phyloP scores from a whole-genome alignment of 169 alveolate genomes.

The Cyclospora cayetanensis region DNA sequence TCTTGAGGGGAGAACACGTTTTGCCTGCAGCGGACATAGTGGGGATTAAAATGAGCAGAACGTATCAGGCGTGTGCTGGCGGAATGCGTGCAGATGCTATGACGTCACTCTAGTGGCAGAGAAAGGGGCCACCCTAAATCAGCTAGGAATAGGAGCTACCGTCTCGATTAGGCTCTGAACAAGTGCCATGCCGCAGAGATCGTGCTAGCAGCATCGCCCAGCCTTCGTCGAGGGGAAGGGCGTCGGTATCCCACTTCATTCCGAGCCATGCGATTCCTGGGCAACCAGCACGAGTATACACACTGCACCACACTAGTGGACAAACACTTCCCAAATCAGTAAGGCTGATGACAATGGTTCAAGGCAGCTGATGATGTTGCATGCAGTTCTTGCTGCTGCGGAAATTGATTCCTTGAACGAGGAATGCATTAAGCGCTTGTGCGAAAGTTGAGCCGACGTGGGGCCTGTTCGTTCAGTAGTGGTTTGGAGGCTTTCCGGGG shows the following conservation, averaged over 20 bases:
- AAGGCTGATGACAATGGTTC: background rate
- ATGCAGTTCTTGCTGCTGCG: background rate
- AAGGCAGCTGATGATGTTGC: background rate
- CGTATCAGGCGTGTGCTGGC: too few relatives aligned
- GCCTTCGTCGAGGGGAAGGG: constrained; percentile 25
- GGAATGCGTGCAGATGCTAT: too few relatives aligned
- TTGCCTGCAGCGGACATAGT: background rate
- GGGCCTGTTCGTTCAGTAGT: too few relatives aligned
- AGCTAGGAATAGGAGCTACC: too few relatives aligned
- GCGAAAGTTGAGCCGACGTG: too few relatives aligned
- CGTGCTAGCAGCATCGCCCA: constrained; percentile 41
- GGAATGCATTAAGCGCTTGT: background rate
- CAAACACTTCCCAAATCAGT: background rate
- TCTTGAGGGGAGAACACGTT: constrained; percentile 10
- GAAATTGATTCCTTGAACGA: background rate
- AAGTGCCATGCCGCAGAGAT: constrained; percentile 6
- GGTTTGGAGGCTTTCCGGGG: background rate
- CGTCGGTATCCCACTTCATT: constrained; percentile 41
- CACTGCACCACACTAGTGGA: background rate
- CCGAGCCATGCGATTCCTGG: constrained; percentile 55
- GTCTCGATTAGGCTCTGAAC: background rate
- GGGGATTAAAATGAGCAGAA: too few relatives aligned
- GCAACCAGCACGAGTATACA: background rate
- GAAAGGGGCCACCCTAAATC: too few relatives aligned
- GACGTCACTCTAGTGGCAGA: too few relatives aligned